Conservation (phyloP, 2,329 filamentous ascomycete genomes). For the Xylaria sp. region DNA sequence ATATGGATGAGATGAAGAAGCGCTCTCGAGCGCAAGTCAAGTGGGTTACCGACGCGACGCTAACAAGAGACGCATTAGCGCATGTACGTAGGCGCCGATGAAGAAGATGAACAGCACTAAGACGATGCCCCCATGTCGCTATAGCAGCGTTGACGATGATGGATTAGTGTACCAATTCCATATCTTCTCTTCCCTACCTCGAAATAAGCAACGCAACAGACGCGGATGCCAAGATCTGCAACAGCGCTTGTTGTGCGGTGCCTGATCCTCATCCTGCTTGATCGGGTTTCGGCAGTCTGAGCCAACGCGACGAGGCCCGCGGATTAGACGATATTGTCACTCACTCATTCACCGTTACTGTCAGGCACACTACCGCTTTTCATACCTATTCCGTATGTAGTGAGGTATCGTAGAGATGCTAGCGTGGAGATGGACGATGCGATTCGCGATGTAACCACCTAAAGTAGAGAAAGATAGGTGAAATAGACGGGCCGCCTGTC, state of each 20-base stretch:
- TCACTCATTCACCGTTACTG: no score
- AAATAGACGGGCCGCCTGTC: background rate
- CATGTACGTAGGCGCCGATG: no score
- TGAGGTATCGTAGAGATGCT: no score
- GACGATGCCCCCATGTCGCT: background rate
- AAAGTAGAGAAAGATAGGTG: background rate
- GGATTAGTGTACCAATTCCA: background rate
- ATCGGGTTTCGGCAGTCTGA: background rate
- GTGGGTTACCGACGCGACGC: no score
- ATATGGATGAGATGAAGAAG: no score
- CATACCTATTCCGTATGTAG: no score
- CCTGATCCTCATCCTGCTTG: background rate
- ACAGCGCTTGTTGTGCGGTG: background rate
- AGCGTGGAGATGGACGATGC: no score
- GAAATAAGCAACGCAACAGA: background rate
- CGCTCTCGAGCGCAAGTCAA: no score
- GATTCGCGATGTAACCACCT: no score
- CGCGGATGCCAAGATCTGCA: background rate
- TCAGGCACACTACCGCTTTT: no score
- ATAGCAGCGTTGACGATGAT: background rate
- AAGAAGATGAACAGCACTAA: no score
- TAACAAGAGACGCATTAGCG: no score
- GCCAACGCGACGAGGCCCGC: background rate
- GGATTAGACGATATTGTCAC: background rate
- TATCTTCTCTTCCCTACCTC: background rate